Conservation (phyloP, 768 basidiomycete genomes). For the Leccinum sublutescens region DNA sequence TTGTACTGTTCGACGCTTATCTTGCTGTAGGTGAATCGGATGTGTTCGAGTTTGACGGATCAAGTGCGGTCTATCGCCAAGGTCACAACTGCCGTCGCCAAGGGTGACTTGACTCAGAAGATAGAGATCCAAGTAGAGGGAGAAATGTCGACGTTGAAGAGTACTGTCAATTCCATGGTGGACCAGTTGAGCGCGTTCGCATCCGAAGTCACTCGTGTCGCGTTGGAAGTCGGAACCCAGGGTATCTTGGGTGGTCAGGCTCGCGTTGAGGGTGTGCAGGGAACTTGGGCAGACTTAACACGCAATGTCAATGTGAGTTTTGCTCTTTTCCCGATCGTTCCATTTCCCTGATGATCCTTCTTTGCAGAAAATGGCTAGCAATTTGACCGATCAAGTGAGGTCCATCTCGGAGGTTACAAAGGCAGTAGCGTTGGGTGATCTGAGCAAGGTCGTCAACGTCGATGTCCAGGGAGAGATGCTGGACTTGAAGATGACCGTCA, state of each 20-base stretch:
- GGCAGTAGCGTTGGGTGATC: conserved; percentile 78
- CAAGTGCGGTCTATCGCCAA: conserved; percentile 81
- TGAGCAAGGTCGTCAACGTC: conserved; percentile 82
- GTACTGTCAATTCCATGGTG: conserved; percentile 93
- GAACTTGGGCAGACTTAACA: conserved; percentile 91
- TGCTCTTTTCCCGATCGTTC: background rate
- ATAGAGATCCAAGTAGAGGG: conserved; percentile 88
- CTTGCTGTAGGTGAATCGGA: conserved; percentile 59
- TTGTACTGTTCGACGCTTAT: conserved; percentile 9
- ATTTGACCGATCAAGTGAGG: conserved; percentile 83
- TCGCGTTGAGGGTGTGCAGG: conserved; percentile 85
- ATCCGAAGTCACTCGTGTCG: conserved; percentile 78
- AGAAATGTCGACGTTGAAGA: conserved; percentile 83
- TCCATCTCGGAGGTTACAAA: conserved; percentile 87
- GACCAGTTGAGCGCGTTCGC: conserved; percentile 87
- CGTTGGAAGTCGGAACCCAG: conserved; percentile 87
- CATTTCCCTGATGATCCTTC: background rate
- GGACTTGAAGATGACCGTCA: conserved; percentile 77
- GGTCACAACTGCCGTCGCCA: conserved; percentile 87
- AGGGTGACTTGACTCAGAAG: conserved; percentile 89
- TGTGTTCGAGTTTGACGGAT: conserved; percentile 79
- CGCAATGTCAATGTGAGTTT: conserved; percentile 78
- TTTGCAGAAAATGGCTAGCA: conserved; percentile 81
- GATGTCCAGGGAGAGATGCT: conserved; percentile 96
- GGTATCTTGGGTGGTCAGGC: conserved; percentile 92